phyloP scores from a whole-genome alignment of 139 green algal genomes.

The Chlamydomonas sp. region DNA sequence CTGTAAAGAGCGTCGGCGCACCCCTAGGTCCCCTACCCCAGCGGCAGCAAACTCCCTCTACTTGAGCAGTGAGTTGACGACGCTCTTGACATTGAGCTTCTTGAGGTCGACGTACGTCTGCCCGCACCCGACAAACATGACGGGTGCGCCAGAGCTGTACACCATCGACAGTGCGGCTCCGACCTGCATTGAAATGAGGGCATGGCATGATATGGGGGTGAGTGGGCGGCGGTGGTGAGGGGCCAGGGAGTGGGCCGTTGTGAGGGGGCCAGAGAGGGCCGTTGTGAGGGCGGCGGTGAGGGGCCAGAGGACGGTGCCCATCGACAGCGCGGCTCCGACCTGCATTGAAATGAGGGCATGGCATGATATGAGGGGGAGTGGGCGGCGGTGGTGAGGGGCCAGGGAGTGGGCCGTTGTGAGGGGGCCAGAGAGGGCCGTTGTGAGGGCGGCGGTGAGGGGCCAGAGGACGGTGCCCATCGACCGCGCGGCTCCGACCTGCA shows the following conservation, averaged over 20 bases:
- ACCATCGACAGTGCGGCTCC: conserved; percentile 96
- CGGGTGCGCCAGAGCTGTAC: conserved; percentile 86
- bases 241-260: too few relatives aligned
- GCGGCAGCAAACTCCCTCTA: too few relatives aligned
- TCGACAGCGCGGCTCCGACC: conserved; percentile 90
- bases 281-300: background rate
- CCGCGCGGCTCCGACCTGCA: conserved; percentile 79
- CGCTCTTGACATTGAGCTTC: conserved; percentile 81
- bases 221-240: background rate
- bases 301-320: too few relatives aligned
- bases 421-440: background rate
- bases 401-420: too few relatives aligned
- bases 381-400: background rate
- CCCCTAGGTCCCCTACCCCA: too few relatives aligned
- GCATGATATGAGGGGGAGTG: background rate
- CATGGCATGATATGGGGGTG: background rate
- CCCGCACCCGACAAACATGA: conserved; percentile 98
- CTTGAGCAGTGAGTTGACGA: conserved; percentile 82
- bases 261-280: background rate
- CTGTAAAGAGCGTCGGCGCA: too few relatives aligned
- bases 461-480: conserved; percentile 88
- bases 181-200: conserved; percentile 24
- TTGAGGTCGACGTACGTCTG: conserved; percentile 97
- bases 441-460: background rate
- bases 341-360: background rate